Evolutionary conservation across 2,329 filamentous ascomycete species (phyloP).

Genomic region (Aspergillus pseudonomiae): DNA sequence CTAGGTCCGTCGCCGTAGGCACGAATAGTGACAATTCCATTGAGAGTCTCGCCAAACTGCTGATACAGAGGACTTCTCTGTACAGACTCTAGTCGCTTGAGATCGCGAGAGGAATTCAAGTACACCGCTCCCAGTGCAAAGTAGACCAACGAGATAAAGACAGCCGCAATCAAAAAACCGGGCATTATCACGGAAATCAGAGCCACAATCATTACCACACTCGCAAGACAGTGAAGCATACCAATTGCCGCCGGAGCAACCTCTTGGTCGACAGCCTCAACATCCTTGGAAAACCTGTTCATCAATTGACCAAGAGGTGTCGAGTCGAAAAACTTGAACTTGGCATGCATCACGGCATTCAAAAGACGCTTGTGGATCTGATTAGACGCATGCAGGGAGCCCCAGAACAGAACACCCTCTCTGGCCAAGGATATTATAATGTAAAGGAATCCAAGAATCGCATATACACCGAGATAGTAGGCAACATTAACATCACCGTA

Average conservation of each 20-base stretch:
- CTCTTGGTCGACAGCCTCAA: slow-evolving; percentile 93
- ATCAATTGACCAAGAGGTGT: slow-evolving; percentile 95
- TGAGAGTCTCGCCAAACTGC: slow-evolving; percentile 94
- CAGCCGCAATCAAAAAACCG: slow-evolving; percentile 80
- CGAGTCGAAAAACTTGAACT: slow-evolving; percentile 97
- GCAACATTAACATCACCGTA: slow-evolving; percentile 68
- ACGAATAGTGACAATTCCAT: slow-evolving; percentile 93
- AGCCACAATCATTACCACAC: slow-evolving; percentile 80
- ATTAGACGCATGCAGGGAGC: slow-evolving; percentile 84
- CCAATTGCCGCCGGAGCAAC: slow-evolving; percentile 88
- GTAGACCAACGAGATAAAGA: slow-evolving; percentile 84
- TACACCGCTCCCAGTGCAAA: slow-evolving; percentile 85
- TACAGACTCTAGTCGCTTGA: slow-evolving; percentile 93
- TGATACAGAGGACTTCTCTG: slow-evolving; percentile 95
- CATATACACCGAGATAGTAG: slow-evolving; percentile 86
- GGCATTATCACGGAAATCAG: slow-evolving; percentile 89
- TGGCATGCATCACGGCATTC: slow-evolving; percentile 77
- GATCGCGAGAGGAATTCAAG: slow-evolving; percentile 85
- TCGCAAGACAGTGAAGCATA: slow-evolving; percentile 66
- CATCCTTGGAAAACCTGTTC: slow-evolving; percentile 97
- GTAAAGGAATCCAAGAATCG: slow-evolving; percentile 74
- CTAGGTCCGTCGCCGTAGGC: slow-evolving; percentile 93
- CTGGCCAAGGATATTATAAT: slow-evolving; percentile 79
- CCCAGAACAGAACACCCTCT: slow-evolving; percentile 88
- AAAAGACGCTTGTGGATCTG: slow-evolving; percentile 81